Percentiles rank a stretch among this genome's conserved stretches.
Evolutionary conservation across 345 rosid genomes (phyloP).

Genomic region (Arabidopsis suecica): DNA sequence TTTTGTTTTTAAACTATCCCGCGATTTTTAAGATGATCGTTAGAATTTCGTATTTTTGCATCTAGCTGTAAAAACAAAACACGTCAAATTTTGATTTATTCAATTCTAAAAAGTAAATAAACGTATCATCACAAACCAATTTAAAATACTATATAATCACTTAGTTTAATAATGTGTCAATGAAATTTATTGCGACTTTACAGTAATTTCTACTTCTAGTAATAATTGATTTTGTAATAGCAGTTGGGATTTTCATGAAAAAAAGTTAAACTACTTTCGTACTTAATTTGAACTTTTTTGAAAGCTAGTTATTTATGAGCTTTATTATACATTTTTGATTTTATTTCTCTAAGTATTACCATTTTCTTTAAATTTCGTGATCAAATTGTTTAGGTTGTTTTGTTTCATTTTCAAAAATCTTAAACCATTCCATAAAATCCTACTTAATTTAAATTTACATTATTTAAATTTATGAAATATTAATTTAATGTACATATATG

Average conservation of each 20-base stretch:
- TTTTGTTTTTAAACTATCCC: neutral
- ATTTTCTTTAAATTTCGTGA: neutral
- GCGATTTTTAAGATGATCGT: neutral
- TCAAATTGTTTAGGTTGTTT: neutral
- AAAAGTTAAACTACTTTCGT: neutral
- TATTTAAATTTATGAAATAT: neutral
- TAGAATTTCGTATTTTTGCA: neutral
- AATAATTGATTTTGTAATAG: neutral
- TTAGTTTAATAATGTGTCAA: neutral
- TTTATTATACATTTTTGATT: neutral
- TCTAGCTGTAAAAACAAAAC: neutral
- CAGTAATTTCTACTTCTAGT: neutral
- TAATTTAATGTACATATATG: neutral
- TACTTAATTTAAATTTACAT: too few relatives aligned
- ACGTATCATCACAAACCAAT: neutral
- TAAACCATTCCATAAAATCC: neutral
- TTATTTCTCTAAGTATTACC: neutral
- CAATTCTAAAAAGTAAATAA: neutral
- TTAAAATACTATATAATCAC: neutral
- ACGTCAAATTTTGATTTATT: neutral
- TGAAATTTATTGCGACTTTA: neutral
- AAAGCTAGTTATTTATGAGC: neutral
- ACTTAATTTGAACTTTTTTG: neutral
- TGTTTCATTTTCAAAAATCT: neutral
- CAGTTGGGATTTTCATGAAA: neutral